Base-by-base conservation (phyloP, 1,139 yeast species). In the Magnusiomyces suaveolens region DNA sequence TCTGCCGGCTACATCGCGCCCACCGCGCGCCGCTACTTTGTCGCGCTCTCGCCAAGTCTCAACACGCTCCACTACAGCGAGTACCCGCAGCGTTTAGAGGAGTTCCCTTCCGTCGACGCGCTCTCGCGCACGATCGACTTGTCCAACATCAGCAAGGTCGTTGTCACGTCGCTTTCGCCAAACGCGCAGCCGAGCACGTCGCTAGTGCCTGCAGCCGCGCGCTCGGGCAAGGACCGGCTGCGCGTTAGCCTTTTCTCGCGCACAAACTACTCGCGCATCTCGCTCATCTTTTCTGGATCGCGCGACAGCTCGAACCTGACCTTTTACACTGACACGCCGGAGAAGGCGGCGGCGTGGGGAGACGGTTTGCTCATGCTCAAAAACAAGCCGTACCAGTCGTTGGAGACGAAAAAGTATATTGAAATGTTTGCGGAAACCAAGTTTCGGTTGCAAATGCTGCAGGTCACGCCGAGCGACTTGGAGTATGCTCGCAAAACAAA, bases 331-430 rank as follows among this genome's bases (percentile, higher is more conserved):
- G 92, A 86, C 59, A 83, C 89, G 3, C 78, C 80, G 58, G 88
- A 84, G 52, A 78, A 81, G 57, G 82, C 85, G 53, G 80, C 79
- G 56, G 81, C 83, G 12, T 87, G 95, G 94, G 73, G 84, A 49
- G 95, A 87, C 69, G 96, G 95, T 1, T 69, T 87, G 56, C 81
- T 80, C 65, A 74, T 87, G 77, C 72, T 85, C 60, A 70, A 74
- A 38, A 69, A 71, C 44, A 70, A 69, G 44, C 58, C 64, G 2
- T 65, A 64, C 48, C 72, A 83, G 48, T 82, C 90, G 0, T 69
- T 68, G 1, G 87, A 81, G 33, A 81, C 94, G 2, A 75, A 75
- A 54, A 72, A 69, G 50, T 90, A 85, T 64, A 73, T 84, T 50
- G 74, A 76, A 24, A 73, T 76, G 48, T 72, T 87, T 60, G 75